Conservation (phyloP, 2,329 filamentous ascomycete species). For the Hypomyces perniciosus region DNA sequence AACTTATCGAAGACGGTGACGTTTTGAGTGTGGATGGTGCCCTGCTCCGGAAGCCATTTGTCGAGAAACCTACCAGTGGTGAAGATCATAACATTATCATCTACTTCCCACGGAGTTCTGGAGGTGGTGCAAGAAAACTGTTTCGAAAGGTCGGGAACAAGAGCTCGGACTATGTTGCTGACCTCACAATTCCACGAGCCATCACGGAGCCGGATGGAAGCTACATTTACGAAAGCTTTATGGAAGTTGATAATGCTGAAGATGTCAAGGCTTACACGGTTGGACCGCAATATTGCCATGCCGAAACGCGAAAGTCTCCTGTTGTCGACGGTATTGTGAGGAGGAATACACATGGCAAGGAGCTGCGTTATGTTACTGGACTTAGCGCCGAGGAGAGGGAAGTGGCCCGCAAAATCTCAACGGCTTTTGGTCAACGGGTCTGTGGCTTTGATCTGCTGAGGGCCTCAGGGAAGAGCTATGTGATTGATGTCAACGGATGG, state of each 20-base stretch:
- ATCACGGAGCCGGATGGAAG: constrained; percentile 76
- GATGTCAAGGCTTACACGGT: constrained; percentile 99
- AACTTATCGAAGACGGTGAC: constrained; percentile 86
- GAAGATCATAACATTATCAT: constrained; percentile 99
- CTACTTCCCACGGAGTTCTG: constrained; percentile 82
- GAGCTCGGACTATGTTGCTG: constrained; percentile 86
- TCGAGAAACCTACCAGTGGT: constrained; percentile 96
- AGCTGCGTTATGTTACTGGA: constrained; percentile 88
- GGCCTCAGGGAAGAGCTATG: constrained; percentile 83
- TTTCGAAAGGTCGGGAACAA: constrained; percentile 99
- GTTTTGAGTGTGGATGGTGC: constrained; percentile 81
- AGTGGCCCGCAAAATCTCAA: constrained; percentile 85
- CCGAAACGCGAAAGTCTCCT: constrained; percentile 93
- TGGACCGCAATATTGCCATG: constrained; percentile 86
- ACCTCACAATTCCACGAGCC: constrained; percentile 68
- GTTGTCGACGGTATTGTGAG: constrained; percentile 95
- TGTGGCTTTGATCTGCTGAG: constrained; percentile 94
- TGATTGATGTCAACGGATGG: constrained; percentile 99
- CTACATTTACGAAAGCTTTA: constrained; percentile 96
- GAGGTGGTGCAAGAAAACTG: constrained; percentile 82
- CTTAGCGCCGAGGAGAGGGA: constrained; percentile 73
- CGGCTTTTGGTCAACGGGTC: constrained; percentile 86
- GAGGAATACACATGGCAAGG: constrained; percentile 94
- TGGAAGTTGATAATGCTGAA: constrained; percentile 93
- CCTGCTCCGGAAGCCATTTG: constrained; percentile 83